Evolutionary conservation across 805 yeast genomes (phyloP), one percentile per base, ranked within the genome.

Genomic region (Kazachstania martiniae): DNA sequence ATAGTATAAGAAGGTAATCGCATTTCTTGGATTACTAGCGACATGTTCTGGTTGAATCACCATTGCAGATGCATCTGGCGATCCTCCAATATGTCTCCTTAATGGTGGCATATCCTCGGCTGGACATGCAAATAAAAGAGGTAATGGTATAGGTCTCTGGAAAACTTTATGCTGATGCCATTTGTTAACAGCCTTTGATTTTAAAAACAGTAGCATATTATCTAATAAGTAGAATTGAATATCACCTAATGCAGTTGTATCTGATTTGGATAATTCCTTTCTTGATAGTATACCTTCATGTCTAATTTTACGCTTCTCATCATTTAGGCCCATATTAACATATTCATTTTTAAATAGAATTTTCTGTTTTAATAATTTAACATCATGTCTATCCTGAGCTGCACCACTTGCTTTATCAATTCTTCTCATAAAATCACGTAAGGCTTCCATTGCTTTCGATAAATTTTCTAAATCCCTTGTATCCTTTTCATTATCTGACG

Each of bases 81-180:
- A 40, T 3, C 38, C 31, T 2, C 59, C 57, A 28, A 57, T 50
- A 29, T 49, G 50, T 60, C 65, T 37, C 62, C 63, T 68, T 40
- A 79, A 58, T 2, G 77, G 66, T 10, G 91, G 86, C 42, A 75
- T 66, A 38, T 85, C 95, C 49, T 81, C 93, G 3, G 80, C 75
- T 33, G 87, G 72, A 21, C 89, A 73, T 8, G 74, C 72, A 52
- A 73, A 81, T 38, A 85, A 59, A 33, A 85, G 62, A 10, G 87
- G 91, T 26, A 85, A 61, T 23, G 87, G 91, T 21, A 84, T 77
- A 4, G 95, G 94, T 46, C 87, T 70, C 49, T 89, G 91, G 56
- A 80, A 83, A 10, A 89, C 97, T 47, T 86, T 80, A 47, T 81
- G 80, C 40, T 83, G 93, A 49, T 89, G 96, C 48, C 94, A 72